phyloP scores from a whole-genome alignment of 768 basidiomycete species.

The Boletus rubescentipes region DNA sequence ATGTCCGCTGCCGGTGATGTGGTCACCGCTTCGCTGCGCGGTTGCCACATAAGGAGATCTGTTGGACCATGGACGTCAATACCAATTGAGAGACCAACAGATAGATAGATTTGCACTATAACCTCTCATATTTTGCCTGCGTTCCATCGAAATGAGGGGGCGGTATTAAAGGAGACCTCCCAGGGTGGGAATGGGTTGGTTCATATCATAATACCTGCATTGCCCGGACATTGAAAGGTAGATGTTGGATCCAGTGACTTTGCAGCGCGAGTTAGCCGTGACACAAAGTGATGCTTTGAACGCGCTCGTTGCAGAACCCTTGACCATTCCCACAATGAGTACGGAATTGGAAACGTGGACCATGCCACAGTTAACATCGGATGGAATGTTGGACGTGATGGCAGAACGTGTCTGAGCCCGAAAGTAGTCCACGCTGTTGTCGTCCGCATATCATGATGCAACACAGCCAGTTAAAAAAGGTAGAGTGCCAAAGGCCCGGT shows the following conservation, averaged over 20 bases:
- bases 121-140: background rate
- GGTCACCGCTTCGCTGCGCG: background rate
- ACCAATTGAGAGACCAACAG: background rate
- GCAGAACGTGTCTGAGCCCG: background rate
- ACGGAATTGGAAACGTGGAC: background rate
- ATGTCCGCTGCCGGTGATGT: background rate
- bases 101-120: background rate
- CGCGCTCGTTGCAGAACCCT: background rate
- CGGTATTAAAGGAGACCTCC: background rate
- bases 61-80: background rate
- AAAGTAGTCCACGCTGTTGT: constrained; percentile 4
- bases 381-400: background rate
- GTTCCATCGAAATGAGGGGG: background rate
- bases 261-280: background rate
- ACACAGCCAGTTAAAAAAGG: background rate
- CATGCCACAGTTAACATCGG: background rate
- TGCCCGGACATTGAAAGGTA: constrained; percentile 2
- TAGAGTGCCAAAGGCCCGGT: background rate
- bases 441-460: constrained; percentile 4
- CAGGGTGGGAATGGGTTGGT: background rate
- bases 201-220: background rate
- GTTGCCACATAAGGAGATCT: constrained; percentile 7
- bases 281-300: background rate
- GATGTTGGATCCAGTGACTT: background rate
- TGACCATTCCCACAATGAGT: background rate